Conservation (phyloP, 2,329 filamentous ascomycete genomes). For the Gyromitra esculenta region DNA sequence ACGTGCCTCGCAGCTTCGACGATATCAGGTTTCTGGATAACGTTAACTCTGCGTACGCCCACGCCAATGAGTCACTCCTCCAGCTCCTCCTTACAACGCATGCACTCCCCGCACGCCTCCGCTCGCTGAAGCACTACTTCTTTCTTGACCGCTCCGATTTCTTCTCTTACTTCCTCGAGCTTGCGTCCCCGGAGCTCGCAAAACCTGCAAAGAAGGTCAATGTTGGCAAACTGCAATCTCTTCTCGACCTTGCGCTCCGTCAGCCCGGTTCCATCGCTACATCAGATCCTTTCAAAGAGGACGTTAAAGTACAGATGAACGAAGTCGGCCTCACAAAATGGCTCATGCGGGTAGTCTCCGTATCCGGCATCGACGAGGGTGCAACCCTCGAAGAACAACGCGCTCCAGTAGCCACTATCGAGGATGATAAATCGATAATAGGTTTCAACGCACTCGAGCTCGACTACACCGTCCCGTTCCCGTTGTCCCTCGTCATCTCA, state of each 20-base stretch:
- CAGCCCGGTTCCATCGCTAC: conserved; percentile 94
- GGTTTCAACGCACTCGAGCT: conserved; percentile 94
- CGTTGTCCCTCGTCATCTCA: conserved; percentile 92
- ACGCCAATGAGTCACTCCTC: conserved; percentile 93
- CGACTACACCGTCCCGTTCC: conserved; percentile 94
- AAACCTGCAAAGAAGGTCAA: conserved; percentile 91
- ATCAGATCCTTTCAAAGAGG: conserved; percentile 96
- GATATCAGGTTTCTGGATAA: conserved; percentile 81
- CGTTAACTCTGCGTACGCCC: conserved; percentile 91
- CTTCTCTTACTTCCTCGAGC: conserved; percentile 96
- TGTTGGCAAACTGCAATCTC: conserved; percentile 88
- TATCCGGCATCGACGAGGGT: conserved; percentile 92
- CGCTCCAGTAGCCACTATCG: conserved; percentile 70
- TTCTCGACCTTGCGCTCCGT: conserved; percentile 95
- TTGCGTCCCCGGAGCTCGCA: conserved; percentile 86
- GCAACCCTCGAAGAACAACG: conserved; percentile 74
- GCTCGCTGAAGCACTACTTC: conserved; percentile 97
- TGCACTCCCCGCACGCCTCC: conserved; percentile 83
- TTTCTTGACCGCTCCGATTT: conserved; percentile 98
- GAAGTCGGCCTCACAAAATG: conserved; percentile 91
- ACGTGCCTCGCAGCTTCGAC: conserved; percentile 92
- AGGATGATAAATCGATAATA: conserved; percentile 84
- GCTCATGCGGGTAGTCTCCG: conserved; percentile 94
- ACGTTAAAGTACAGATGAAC: conserved; percentile 97
- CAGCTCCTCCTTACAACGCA: conserved; percentile 92